A percentile compares a stretch with the other conserved stretches of the same genome.
These are phyloP conservation scores for Entomortierella beljakovae DNA, from an alignment of 192 early-diverging fungal species.

Conservation along the genomic window DNA sequence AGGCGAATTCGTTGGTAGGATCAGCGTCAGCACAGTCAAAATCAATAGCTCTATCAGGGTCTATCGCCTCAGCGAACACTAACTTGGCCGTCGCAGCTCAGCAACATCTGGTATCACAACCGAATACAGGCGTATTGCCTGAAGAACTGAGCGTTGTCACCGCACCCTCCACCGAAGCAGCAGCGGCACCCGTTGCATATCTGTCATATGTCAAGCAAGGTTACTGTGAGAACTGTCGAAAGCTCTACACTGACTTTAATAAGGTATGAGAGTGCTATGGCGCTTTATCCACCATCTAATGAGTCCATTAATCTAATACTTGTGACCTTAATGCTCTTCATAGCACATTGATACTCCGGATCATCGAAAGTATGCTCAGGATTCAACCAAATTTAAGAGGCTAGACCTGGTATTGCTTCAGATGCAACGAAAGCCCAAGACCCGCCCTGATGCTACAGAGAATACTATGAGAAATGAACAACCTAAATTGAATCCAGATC, in stretches of 20 bases:
- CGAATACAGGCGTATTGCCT: no score
- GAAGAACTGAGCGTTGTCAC: no score
- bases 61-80: background rate
- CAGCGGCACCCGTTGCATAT: background rate
- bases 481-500: background rate
- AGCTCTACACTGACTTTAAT: slow-evolving; percentile 9
- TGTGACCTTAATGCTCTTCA: background rate
- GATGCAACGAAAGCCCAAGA: slow-evolving; percentile 23
- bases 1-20: no score
- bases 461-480: background rate
- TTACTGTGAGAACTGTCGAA: slow-evolving; percentile 45
- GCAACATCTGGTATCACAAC: no score
- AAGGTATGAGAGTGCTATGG: slow-evolving; percentile 4
- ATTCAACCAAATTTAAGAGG: slow-evolving; percentile 23
- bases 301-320: background rate
- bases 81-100: background rate
- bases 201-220: slow-evolving; percentile 2
- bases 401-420: slow-evolving; percentile 21
- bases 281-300: background rate
- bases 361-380: slow-evolving; percentile 29
- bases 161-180: background rate
- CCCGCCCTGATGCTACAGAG: background rate
- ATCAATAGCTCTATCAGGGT: background rate
- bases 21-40: background rate
- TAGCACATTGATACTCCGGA: slow-evolving; percentile 27